phyloP scores from a whole-genome alignment of 2,329 filamentous ascomycete genomes.

The Aureobasidium sp. region DNA sequence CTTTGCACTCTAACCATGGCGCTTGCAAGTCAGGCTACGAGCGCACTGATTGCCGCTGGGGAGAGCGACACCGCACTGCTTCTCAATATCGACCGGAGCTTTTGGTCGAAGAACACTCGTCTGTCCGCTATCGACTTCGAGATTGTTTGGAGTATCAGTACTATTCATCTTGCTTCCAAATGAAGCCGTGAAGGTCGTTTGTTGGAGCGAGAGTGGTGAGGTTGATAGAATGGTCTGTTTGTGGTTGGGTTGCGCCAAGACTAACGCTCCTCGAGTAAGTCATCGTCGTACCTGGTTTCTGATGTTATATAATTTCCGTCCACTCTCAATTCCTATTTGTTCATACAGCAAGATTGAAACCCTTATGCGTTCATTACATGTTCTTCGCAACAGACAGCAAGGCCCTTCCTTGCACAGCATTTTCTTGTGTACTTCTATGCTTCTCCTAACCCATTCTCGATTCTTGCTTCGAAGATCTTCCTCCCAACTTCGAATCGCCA shows the following conservation, averaged over 20 bases:
- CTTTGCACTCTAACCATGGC: constrained; percentile 94
- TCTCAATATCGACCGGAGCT: constrained; percentile 92
- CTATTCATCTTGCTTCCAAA: not conserved
- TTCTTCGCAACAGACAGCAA: not conserved
- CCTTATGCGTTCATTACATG: too few relatives aligned
- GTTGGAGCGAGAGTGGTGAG: not conserved
- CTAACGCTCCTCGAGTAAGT: too few relatives aligned
- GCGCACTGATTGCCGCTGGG: constrained; percentile 89
- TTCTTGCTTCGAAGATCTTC: too few relatives aligned
- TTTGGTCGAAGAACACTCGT: constrained; percentile 83
- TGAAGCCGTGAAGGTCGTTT: not conserved
- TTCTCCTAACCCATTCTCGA: not conserved
- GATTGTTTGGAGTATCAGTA: not conserved
- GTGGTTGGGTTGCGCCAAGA: too few relatives aligned
- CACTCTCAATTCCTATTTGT: too few relatives aligned
- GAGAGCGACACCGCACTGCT: constrained; percentile 88
- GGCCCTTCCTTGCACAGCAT: not conserved
- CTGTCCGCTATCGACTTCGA: constrained; percentile 16
- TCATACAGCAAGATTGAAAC: too few relatives aligned
- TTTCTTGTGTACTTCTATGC: not conserved
- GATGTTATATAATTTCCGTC: too few relatives aligned
- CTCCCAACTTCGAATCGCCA: too few relatives aligned
- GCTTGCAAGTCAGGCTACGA: constrained; percentile 89
- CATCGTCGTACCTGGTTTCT: too few relatives aligned
- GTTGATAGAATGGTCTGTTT: not conserved